These are phyloP conservation scores for Ustilago cynodontis DNA, from an alignment of 1,284 basidiomycete genomes.

Conservation along the genomic window DNA sequence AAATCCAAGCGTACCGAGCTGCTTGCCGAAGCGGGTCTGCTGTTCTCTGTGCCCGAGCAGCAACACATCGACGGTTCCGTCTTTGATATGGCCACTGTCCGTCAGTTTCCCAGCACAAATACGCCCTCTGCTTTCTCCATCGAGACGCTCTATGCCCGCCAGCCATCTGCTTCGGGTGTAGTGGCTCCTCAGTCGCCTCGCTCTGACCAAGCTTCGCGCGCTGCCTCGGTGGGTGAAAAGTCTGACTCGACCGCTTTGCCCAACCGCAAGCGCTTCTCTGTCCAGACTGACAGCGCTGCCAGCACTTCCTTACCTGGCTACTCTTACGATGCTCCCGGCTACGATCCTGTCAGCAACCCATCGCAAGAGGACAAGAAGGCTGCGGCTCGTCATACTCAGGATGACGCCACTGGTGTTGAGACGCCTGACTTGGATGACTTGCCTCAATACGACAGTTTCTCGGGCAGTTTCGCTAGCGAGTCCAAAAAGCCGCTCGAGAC, in stretches of 20 bases:
- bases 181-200: constrained; percentile 27
- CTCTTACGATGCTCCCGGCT: constrained; percentile 16
- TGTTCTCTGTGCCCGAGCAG: constrained; percentile 25
- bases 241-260: constrained; percentile 36
- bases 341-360: constrained; percentile 11
- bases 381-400: background rate
- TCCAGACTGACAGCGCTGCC: constrained; percentile 40
- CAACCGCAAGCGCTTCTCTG: constrained; percentile 40
- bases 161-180: constrained; percentile 6
- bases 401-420: background rate
- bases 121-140: constrained; percentile 22
- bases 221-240: constrained; percentile 31
- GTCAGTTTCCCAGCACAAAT: background rate
- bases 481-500: constrained; percentile 30
- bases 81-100: constrained; percentile 41
- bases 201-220: constrained; percentile 36
- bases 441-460: constrained; percentile 21
- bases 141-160: constrained; percentile 25
- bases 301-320: constrained; percentile 41
- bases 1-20: constrained; percentile 13
- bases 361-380: constrained; percentile 2
- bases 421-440: constrained; percentile 12
- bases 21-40: constrained; percentile 13
- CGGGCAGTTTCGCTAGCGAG: constrained; percentile 6
- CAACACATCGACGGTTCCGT: constrained; percentile 27